phyloP scores from a whole-genome alignment of 2,329 filamentous ascomycete species.

The Dactylella cylindrospora region DNA sequence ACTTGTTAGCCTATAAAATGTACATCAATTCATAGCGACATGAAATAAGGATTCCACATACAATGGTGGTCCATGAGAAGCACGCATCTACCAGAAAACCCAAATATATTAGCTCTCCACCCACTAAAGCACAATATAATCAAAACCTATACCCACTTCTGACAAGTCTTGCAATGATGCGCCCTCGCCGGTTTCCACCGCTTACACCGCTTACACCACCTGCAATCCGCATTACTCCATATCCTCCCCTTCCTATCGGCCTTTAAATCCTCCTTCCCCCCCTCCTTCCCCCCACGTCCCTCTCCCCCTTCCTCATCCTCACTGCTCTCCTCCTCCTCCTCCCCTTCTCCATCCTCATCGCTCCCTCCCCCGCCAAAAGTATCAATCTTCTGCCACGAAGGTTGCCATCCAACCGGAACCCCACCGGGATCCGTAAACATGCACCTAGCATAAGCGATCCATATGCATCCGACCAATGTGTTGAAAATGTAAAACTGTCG shows the following conservation, averaged over 20 bases:
- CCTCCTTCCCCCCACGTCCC: conserved; percentile 49
- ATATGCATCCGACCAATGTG: conserved; percentile 63
- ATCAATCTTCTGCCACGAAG: conserved; percentile 40
- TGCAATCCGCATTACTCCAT: conserved; percentile 47
- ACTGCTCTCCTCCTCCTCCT: conserved; percentile 6
- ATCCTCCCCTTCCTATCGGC: conserved; percentile 26
- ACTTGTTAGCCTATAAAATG: background rate
- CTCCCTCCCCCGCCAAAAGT: conserved; percentile 46
- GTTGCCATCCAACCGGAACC: conserved; percentile 53
- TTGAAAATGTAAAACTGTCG: conserved; percentile 67
- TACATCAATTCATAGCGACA: background rate
- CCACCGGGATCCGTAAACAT: conserved; percentile 57
- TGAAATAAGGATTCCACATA: conserved; percentile 1
- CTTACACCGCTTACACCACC: conserved; percentile 76
- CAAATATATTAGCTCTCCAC: conserved; percentile 50
- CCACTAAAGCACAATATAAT: background rate
- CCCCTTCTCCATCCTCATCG: conserved; percentile 16
- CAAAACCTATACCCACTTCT: conserved; percentile 55
- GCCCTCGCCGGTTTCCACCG: conserved; percentile 73
- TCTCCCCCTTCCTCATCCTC: conserved; percentile 27
- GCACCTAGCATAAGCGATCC: conserved; percentile 67
- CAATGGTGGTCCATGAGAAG: conserved; percentile 77
- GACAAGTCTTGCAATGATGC: conserved; percentile 78
- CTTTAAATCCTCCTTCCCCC: conserved; percentile 41
- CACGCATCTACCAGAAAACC: conserved; percentile 9